Evolutionary conservation across 2,329 filamentous ascomycete species (phyloP), one percentile per base, ranked within the genome.

Genomic region (Magnaporthiopsis rhizophila): DNA sequence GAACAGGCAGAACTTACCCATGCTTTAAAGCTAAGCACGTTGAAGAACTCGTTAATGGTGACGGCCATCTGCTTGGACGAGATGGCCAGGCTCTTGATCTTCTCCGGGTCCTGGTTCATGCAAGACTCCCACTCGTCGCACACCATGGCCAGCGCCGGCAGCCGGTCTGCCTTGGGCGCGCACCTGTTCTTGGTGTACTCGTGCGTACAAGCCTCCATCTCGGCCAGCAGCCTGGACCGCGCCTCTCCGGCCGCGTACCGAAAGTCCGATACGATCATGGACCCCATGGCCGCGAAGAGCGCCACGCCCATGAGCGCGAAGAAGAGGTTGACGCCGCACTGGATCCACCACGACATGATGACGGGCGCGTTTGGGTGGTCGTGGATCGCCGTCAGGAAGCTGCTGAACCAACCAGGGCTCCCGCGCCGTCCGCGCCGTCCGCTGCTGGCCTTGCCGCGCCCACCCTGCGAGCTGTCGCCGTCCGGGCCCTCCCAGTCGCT

Each of bases 41-140:
- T 92, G 5, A 96, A 88, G 74, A 98, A 97, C 71, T 89, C 89
- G 74, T 98, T 97, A 75, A 98, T 89, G 57, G 99, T 96, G 72
- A 92, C 87, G 0, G 94, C 94, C 72, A 97, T 90, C 32, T 93
- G 95, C 72, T 91, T 89, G 6, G 92, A 93, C 24, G 89, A 91
- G 56, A 97, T 86, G 71, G 88, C 89, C 58, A 94, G 89, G 53
- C 89, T 83, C 69, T 91, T 92, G 64, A 97, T 86, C 64, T 86
- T 86, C 59, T 87, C 82, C 0, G 92, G 88, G 71, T 97, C 91
- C 68, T 89, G 86, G 68, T 88, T 87, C 91, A 97, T 97, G 76
- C 95, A 98, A 38, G 86, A 80, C 68, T 89, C 87, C 94, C 94
- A 98, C 67, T 88, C 85, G 45, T 87, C 84, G 74, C 95, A 99